A percentile compares a stretch with the other conserved stretches of the same genome.
These are phyloP conservation scores for Margaritispora aquatica DNA, from an alignment of 495 filamentous ascomycete species.

Conservation along the genomic window DNA sequence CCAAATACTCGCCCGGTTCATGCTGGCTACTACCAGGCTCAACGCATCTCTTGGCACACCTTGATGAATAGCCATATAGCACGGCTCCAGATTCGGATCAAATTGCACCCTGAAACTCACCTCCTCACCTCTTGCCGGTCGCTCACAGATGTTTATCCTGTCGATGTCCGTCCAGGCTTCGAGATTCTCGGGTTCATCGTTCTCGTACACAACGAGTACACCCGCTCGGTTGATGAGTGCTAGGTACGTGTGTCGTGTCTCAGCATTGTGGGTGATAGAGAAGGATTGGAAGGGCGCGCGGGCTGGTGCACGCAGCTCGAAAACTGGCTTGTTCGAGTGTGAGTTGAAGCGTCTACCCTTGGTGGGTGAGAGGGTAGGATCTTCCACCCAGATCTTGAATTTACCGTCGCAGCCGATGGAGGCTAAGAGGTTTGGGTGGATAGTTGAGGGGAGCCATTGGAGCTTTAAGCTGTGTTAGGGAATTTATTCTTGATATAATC, in stretches of 20 bases:
- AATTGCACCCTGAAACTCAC: slow-evolving; percentile 79
- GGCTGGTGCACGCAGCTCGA: slow-evolving; percentile 38
- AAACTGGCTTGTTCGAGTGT: slow-evolving; percentile 27
- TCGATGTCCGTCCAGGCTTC: slow-evolving; percentile 70
- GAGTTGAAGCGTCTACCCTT: slow-evolving; percentile 71
- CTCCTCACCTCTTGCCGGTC: slow-evolving; percentile 66
- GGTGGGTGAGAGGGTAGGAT: slow-evolving; percentile 62
- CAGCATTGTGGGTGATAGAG: slow-evolving; percentile 67
- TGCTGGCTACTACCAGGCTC: slow-evolving; percentile 74
- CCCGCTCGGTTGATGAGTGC: slow-evolving; percentile 79
- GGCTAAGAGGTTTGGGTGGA: slow-evolving; percentile 50
- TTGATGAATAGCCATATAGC: slow-evolving; percentile 67
- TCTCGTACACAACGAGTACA: slow-evolving; percentile 73
- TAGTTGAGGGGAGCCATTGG: slow-evolving; percentile 62
- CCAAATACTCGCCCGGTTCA: slow-evolving; percentile 74
- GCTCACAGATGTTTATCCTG: slow-evolving; percentile 54
- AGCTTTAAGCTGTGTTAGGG: slow-evolving; percentile 41
- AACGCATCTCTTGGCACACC: slow-evolving; percentile 69
- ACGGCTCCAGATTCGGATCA: slow-evolving; percentile 74
- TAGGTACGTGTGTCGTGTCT: slow-evolving; percentile 66
- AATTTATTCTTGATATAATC: background rate
- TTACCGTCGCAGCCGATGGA: slow-evolving; percentile 78
- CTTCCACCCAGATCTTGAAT: slow-evolving; percentile 87
- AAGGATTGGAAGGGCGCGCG: slow-evolving; percentile 68
- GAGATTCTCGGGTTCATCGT: slow-evolving; percentile 76